Base-by-base conservation (phyloP, 495 filamentous ascomycete genomes). In the Penicillium soppii region DNA sequence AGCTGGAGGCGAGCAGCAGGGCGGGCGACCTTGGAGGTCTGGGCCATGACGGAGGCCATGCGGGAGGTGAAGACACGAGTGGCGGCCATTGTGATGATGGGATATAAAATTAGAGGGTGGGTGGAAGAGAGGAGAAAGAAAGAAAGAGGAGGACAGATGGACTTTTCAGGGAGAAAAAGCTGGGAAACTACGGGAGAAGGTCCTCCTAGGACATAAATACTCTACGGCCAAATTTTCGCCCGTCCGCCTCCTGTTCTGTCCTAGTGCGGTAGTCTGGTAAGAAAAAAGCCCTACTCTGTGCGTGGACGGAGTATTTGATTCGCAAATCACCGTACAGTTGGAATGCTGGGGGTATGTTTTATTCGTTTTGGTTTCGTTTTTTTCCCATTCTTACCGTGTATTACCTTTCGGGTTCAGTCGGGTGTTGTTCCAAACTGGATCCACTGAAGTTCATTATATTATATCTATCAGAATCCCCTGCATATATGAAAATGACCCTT, bases 41-140 rank as follows among this genome's bases (percentile, higher is more conserved):
- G 75, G 78, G 83, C 85, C 78, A 89, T 88, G 77, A 85, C 79
- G 72, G 85, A 78, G 76, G 85, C 82, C 85, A 88, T 75, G 60
- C 82, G 80, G 57, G 82, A 80, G 61, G 82, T 81, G 67, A 88
- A 84, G 68, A 88, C 79, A 74, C 84, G 83, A 71, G 82, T 75
- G 72, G 81, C 74, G 76, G 85, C 81, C 85, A 88, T 88, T 85
- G 78, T 84, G 77, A 79, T 68, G 70, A 52, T 48, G 43, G 54
- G 45, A 46, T 38, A 43, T 42, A 43, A 38, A 37, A 47, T 42
- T 48, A 58, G 50, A 52, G 32, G 57, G 49, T 47, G 29, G 47
- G 40, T 39, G 53, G 44, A 56, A 61, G 56, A 61, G 59, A 62
- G 50, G 57, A 56, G 58, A 58, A 42, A 45, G 49, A 55, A 51